Evolutionary conservation across 2,329 filamentous ascomycete species (phyloP), one percentile per base, ranked within the genome.

Genomic region (Aspergillus alliaceus): DNA sequence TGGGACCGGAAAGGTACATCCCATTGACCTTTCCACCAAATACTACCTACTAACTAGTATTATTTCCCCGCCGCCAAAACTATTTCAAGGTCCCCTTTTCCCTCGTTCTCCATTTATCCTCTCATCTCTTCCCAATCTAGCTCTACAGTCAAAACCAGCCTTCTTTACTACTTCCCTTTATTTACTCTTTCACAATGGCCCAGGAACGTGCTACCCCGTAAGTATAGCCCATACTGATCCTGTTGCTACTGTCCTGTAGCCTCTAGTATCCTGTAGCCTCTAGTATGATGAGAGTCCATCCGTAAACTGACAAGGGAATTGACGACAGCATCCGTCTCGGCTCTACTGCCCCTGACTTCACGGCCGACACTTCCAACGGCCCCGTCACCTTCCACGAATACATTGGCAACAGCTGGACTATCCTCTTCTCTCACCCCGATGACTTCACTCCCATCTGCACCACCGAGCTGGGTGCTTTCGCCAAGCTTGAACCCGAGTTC

Each of bases 361-460:
- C 87, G 66, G 85, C 87, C 60, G 82, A 87, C 68, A 88, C 87
- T 66, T 89, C 87, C 63, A 77, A 80, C 61, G 87, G 86, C 57
- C 80, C 80, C 54, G 88, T 89, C 72, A 81, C 88, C 76, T 90
- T 90, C 81, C 87, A 90, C 78, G 79, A 88, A 66, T 90, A 85
- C 80, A 87, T 89, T 64, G 86, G 85, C 68, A 80, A 88, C 78
- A 85, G 81, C 66, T 90, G 86, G 86, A 84, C 86, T 59, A 80
- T 90, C 61, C 81, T 90, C 64, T 90, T 90, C 82, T 89, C 86
- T 44, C 86, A 90, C 77, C 86, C 87, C 42, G 75, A 75, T 69
- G 93, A 97, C 79, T 97, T 90, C 83, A 97, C 93, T 6, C 93
- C 93, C 62, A 93, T 96, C 61, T 97, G 93, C 84, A 97, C 93